Evolutionary conservation across 2,329 filamentous ascomycete species (phyloP), one percentile per base, ranked within the genome.

Genomic region (Clarireedia homoeocarpa): DNA sequence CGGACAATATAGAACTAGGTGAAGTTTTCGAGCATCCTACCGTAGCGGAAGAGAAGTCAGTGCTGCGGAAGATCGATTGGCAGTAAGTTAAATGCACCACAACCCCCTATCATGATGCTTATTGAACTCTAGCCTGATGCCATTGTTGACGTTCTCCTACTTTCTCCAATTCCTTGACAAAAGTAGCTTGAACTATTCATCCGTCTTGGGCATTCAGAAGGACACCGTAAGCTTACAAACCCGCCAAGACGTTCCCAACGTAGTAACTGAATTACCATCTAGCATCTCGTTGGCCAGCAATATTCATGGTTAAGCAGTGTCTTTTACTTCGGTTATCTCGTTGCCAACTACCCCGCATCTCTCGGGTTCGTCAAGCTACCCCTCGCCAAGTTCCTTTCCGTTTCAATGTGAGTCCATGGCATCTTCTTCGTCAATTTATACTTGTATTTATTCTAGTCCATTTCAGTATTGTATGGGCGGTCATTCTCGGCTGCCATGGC

Each of bases 401-500:
- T 82, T 81, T 82, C 82, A 1, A 42, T 73, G 0, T 74, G 81
- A 1, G 71, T 87, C 2, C 72, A 76, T 55, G 81, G 80, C 65
- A 84, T 85, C 61, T 83, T 83, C 0, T 81, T 77, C 0, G 79
- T 81, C 1, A 71, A 75, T 15, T 78, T 77, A 65, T 88, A 81
- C 61, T 70, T 7, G n/a, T 9, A 44, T 23, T 15, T 23, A 17
- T 44, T 44, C 40, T 44, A 9, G 9, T 6, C 73, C 0, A 79
- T 82, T 1, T 79, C 82, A 0, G 76, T 86, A 38, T 81, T 78
- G 0, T 77, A 86, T 51, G 78, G 85, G 0, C 83, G 86, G 65
- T 80, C 88, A 61, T 74, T 24, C 44, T 55, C 17, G 39, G 57
- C 17, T 50, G 39, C 5, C 42, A 53, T 48, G 61, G 49, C 15